Conservation (phyloP, 805 yeast genomes). For the Hanseniaspora valbyensis region DNA sequence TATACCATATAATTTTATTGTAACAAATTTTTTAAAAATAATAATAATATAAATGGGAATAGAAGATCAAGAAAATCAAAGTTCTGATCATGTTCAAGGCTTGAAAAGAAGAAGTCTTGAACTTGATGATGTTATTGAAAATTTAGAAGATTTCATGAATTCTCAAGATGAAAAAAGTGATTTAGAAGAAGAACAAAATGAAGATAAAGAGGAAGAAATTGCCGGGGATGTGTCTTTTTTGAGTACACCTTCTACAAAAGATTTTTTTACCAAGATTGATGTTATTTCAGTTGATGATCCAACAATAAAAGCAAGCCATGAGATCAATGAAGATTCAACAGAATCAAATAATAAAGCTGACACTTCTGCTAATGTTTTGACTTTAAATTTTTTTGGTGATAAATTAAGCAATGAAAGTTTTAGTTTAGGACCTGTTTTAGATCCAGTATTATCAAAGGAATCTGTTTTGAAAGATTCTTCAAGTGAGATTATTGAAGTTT, state of each 20-base stretch:
- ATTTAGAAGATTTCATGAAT: background rate
- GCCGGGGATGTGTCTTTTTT: too few species aligned
- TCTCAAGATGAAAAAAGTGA: background rate
- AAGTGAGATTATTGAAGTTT: background rate
- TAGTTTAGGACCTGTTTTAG: too few species aligned
- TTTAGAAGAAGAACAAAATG: background rate
- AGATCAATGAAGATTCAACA: background rate
- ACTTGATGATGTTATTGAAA: slow-evolving; percentile 1
- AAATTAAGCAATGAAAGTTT: background rate
- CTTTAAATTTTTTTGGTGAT: slow-evolving; percentile 3
- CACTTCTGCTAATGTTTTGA: background rate
- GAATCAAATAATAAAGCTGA: too few species aligned
- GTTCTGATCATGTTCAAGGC: background rate
- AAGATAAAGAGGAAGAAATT: background rate
- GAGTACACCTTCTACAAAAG: too few species aligned
- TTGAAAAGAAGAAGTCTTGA: slow-evolving; percentile 3
- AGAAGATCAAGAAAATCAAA: background rate
- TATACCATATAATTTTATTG: too few species aligned
- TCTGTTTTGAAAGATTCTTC: too few species aligned
- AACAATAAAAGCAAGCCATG: background rate
- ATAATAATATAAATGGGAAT: background rate
- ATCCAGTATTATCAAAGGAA: too few species aligned
- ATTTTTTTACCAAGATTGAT: background rate
- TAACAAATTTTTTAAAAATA: too few species aligned
- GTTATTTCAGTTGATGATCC: background rate